Evolutionary conservation across 1,139 yeast species (phyloP).

Genomic region (Hemisphaericaspora xylanilytica): DNA sequence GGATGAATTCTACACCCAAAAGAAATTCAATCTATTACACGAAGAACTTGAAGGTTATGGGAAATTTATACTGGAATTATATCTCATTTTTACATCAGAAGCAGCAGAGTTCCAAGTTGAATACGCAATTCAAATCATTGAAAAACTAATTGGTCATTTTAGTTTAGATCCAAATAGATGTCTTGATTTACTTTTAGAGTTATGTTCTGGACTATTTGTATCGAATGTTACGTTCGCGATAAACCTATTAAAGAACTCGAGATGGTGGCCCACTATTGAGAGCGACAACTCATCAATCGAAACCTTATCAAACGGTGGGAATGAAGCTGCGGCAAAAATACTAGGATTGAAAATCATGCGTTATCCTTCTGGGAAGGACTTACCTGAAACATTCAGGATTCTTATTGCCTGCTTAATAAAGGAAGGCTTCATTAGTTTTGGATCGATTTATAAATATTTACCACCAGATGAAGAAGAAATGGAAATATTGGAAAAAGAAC

Average conservation of each 20-base stretch:
- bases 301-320: constrained; percentile 60
- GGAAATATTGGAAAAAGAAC: constrained; percentile 40
- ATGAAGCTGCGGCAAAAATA: constrained; percentile 55
- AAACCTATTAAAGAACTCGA: constrained; percentile 47
- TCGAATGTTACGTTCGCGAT: constrained; percentile 48
- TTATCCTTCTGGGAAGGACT: constrained; percentile 28
- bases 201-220: constrained; percentile 46
- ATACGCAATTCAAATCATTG: constrained; percentile 50
- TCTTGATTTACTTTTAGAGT: constrained; percentile 58
- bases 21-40: constrained; percentile 68
- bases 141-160: constrained; percentile 71
- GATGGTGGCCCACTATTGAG: constrained; percentile 61
- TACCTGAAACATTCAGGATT: constrained; percentile 47
- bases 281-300: constrained; percentile 33
- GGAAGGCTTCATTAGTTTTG: constrained; percentile 65
- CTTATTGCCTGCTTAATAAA: constrained; percentile 59
- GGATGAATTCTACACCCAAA: constrained; percentile 64
- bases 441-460: constrained; percentile 57
- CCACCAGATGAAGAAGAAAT: constrained; percentile 46
- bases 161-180: constrained; percentile 73
- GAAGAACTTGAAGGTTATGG: constrained; percentile 85
- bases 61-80: constrained; percentile 57
- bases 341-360: constrained; percentile 55
- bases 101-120: constrained; percentile 44
- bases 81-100: constrained; percentile 38